Base-by-base conservation (phyloP, 495 filamentous ascomycete species). In the Daldinia vernicosa region DNA sequence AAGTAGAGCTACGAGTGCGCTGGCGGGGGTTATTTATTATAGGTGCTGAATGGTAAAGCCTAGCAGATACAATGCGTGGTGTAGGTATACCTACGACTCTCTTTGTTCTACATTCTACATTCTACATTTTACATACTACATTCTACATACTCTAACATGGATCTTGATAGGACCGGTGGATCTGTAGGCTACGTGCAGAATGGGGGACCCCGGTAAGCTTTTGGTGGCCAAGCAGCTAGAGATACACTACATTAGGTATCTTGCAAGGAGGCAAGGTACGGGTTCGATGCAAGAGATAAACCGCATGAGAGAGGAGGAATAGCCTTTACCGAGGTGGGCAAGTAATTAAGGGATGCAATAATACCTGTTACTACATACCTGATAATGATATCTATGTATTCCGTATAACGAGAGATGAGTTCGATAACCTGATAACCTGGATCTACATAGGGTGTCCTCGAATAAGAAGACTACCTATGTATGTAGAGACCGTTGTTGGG, bases 21-120 rank as follows among this genome's bases (percentile, higher is more conserved):
- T 51, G 51, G 26, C 4, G 60, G 62, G 57, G 24, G 56, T 35
- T 73, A 73, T 73, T 73, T 73, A 73, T 73, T 35, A 35, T 35
- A 35, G 11, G 33, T 35, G 14, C 33, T 35, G 33, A 14, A 35
- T 35, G 12, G 33, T 11, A 35, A 12, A 35, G 33, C 33, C 14
- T 61, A 27, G 43, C 17, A 24, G 43, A 24, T 24, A 24, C 43
- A 47, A 47, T 24, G 17, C 3, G 17, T 11, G 24, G 19, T 3
- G 43, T 45, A 30, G n/a, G n/a, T 55, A 55, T n/a, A n/a, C n/a
- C 37, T 45, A 33, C 22, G 1, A 30, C 43, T 47, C 43, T 47
- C 43, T 47, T 24, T 47, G 43, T 47, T 47, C 43, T 24, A 47
- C 17, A 47, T 19, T 47, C 4, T 51, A 27, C 45, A 11, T 51